Evolutionary conservation across 1,284 basidiomycete genomes (phyloP), one percentile per base, ranked within the genome.

Genomic region (Irpex sp.): DNA sequence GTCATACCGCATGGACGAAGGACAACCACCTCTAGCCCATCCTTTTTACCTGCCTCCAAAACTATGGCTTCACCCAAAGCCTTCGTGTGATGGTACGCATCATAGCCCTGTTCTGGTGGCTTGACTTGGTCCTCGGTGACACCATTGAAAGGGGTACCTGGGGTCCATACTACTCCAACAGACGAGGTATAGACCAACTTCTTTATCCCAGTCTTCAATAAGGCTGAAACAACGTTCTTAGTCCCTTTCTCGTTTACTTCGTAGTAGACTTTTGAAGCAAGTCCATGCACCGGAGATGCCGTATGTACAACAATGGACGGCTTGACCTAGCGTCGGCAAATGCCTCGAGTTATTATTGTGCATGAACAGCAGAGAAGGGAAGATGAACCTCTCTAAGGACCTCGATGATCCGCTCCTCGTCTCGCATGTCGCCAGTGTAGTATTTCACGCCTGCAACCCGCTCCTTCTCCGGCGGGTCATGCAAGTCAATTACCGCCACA

Each of bases 181-280:
- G 92, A 95, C 66, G 91, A 94, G 2, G 96, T 99, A 75, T 93
- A 99, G 4, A 99, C 92, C 53, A 99, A 84, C 73, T 96, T 95
- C n/a, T 52, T 52, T 10, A 19, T 52, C 49, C 49, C 49, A 23
- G 49, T 52, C 49, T 52, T 52, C 49, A 52, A 16, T 6, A 33
- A 33, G 28, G 28, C 49, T 5, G 49, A 52, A 28, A 52, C 18
- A 18, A 52, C 49, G 49, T 52, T 21, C 21, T 19, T 16, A 5
- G 49, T 52, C 12, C 49, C 49, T 6, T 12, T 52, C 23, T 52
- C 49, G 49, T 52, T 52, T 16, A 52, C 49, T 19, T 52, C 49
- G 49, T 52, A 16, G 19, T 52, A 52, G 49, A 52, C 19, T 19
- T 52, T 21, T 21, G 49, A 52, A 12, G 49, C 16, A 16, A 52